phyloP scores from a whole-genome alignment of 2,329 filamentous ascomycete species.

The Fusarium verticillioides region DNA sequence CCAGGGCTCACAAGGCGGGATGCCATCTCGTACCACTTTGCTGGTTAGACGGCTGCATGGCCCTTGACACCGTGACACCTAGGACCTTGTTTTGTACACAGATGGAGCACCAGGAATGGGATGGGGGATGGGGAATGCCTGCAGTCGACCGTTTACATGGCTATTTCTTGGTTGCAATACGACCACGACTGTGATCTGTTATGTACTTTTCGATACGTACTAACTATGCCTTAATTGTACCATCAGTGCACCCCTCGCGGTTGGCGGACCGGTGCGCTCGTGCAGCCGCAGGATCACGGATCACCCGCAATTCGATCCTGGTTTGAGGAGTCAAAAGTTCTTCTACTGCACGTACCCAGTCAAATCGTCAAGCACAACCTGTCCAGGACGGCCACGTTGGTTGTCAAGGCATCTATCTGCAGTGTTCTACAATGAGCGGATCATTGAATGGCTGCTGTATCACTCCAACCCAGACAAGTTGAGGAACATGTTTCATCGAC shows the following conservation, averaged over 20 bases:
- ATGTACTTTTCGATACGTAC: neutral
- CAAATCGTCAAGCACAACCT: slow-evolving; percentile 37
- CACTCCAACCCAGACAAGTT: neutral
- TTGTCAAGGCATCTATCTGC: slow-evolving; percentile 19
- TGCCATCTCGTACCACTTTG: slow-evolving; percentile 40
- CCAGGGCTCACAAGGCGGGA: slow-evolving; percentile 30
- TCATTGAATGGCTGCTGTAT: slow-evolving; percentile 11
- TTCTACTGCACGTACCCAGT: slow-evolving; percentile 7
- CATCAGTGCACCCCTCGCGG: slow-evolving; percentile 27
- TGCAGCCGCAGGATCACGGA: slow-evolving; percentile 49
- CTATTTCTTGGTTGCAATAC: slow-evolving; percentile 5
- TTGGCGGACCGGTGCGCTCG: slow-evolving; percentile 51
- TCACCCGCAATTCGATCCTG: slow-evolving; percentile 46
- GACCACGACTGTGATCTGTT: neutral
- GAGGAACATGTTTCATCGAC: neutral
- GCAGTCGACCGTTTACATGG: neutral
- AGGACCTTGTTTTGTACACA: slow-evolving; percentile 5
- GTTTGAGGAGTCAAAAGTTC: slow-evolving; percentile 26
- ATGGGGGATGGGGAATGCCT: neutral
- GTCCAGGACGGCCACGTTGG: slow-evolving; percentile 46
- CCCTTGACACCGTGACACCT: slow-evolving; percentile 14
- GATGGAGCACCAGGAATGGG: neutral
- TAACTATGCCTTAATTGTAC: slow-evolving; percentile 7
- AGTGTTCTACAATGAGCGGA: slow-evolving; percentile 11
- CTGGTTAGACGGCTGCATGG: slow-evolving; percentile 33